Conservation (phyloP, 208 protist genomes). For the Acanthamoeba culbertsoni region DNA sequence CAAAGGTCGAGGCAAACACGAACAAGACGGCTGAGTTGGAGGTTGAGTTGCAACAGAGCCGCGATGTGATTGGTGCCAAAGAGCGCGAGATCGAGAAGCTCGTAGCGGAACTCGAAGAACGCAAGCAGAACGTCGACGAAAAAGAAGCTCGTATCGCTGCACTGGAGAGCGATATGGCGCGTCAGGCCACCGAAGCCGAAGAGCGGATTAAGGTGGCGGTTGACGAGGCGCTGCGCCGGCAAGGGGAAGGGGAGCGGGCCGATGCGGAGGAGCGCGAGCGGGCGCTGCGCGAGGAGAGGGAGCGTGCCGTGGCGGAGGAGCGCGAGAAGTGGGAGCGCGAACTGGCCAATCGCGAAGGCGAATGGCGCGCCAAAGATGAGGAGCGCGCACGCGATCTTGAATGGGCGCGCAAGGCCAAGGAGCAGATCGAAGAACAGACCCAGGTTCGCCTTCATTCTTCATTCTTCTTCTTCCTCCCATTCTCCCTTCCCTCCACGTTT, state of each 20-base stretch:
- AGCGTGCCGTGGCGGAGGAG: neutral
- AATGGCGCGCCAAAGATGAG: neutral
- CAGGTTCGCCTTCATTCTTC: neutral
- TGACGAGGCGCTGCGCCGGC: neutral
- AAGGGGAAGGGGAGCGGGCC: neutral
- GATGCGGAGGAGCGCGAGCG: neutral
- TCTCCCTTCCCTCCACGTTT: too few relatives aligned
- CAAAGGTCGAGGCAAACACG: neutral
- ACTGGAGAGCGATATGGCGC: neutral
- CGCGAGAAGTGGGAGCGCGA: neutral
- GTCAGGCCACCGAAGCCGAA: neutral
- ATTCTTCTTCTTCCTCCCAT: too few relatives aligned
- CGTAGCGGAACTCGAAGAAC: neutral
- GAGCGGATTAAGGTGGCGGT: neutral
- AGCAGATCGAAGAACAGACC: slow-evolving; percentile 36
- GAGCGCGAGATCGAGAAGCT: neutral
- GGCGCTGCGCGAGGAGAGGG: neutral
- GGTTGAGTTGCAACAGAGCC: neutral
- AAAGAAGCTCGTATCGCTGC: neutral
- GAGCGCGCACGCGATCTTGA: neutral
- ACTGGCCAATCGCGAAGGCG: neutral
- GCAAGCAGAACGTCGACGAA: neutral
- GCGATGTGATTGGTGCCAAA: neutral
- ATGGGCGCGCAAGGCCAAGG: neutral
- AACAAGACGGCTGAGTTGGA: neutral